phyloP scores from a whole-genome alignment of 2,329 filamentous ascomycete genomes.

The Lasiodiplodia gonubiensis region DNA sequence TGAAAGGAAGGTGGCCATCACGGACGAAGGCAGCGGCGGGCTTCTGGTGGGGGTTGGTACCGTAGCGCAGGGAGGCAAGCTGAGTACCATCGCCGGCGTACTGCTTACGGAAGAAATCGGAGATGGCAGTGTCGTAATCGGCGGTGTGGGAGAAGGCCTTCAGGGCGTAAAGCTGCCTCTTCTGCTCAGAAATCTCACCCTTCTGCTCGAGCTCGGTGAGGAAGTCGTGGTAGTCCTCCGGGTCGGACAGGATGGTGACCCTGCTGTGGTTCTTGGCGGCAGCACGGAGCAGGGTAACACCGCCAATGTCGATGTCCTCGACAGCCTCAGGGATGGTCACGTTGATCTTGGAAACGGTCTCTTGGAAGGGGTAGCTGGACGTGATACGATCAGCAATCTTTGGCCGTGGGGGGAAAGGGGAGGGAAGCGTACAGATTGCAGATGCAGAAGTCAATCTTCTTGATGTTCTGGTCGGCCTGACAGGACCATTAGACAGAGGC shows the following conservation, averaged over 20 bases:
- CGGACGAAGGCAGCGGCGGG: constrained; percentile 83
- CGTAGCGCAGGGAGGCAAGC: constrained; percentile 87
- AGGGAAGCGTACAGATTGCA: constrained; percentile 73
- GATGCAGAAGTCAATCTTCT: constrained; percentile 57
- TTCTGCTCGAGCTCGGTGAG: constrained; percentile 80
- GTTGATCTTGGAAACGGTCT: constrained; percentile 95
- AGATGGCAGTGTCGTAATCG: constrained; percentile 93
- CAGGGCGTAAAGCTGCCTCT: constrained; percentile 86
- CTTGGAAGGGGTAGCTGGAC: constrained; percentile 86
- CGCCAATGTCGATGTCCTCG: constrained; percentile 97
- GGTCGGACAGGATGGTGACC: constrained; percentile 95
- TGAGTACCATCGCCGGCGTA: constrained; percentile 86
- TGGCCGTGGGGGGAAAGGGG: neutral
- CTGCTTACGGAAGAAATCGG: constrained; percentile 96
- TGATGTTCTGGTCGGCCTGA: constrained; percentile 51
- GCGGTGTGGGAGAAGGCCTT: constrained; percentile 99
- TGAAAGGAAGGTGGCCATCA: constrained; percentile 84
- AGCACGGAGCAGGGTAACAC: constrained; percentile 93
- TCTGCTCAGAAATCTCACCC: constrained; percentile 83
- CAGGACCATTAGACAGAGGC: neutral
- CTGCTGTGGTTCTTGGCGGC: constrained; percentile 97
- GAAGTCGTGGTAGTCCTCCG: constrained; percentile 91
- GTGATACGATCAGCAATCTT: neutral
- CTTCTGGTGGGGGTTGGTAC: constrained; percentile 98
- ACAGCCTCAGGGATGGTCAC: constrained; percentile 96